Conservation (phyloP, 768 basidiomycete species). For the Exidia glandulosa region DNA sequence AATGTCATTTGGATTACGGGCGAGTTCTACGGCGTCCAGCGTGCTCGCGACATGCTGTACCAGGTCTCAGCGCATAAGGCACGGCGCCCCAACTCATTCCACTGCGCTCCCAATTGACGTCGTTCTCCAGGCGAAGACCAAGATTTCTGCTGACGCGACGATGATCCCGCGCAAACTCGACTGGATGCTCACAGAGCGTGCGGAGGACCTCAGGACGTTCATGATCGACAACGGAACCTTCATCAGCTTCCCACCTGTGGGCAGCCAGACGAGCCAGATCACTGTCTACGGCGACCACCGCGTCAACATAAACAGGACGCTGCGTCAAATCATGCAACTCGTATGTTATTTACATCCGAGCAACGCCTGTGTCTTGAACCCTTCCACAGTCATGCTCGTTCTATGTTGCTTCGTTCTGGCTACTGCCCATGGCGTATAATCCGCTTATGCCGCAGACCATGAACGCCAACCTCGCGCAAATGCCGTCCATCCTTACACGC, state of each 20-base stretch:
- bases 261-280: slow-evolving; percentile 85
- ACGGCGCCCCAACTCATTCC: slow-evolving; percentile 9
- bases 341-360: slow-evolving; percentile 38
- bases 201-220: slow-evolving; percentile 81
- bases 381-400: slow-evolving; percentile 73
- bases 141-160: slow-evolving; percentile 87
- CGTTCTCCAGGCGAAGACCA: slow-evolving; percentile 58
- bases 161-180: slow-evolving; percentile 94
- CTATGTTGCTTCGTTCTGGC: slow-evolving; percentile 96
- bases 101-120: not conserved
- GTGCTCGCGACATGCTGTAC: slow-evolving; percentile 90
- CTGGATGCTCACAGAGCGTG: slow-evolving; percentile 96
- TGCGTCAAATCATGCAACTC: slow-evolving; percentile 87
- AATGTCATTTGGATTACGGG: slow-evolving; percentile 94
- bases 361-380: not conserved
- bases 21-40: slow-evolving; percentile 91
- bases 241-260: slow-evolving; percentile 86
- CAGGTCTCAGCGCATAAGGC: slow-evolving; percentile 84
- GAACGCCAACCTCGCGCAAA: slow-evolving; percentile 69
- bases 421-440: slow-evolving; percentile 88
- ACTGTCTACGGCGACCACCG: slow-evolving; percentile 90
- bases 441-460: slow-evolving; percentile 69
- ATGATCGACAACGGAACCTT: slow-evolving; percentile 97
- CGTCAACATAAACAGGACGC: slow-evolving; percentile 89
- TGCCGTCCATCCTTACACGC: slow-evolving; percentile 75